Base-by-base conservation (phyloP, 768 basidiomycete species). In the Phylloporus scabripes region DNA sequence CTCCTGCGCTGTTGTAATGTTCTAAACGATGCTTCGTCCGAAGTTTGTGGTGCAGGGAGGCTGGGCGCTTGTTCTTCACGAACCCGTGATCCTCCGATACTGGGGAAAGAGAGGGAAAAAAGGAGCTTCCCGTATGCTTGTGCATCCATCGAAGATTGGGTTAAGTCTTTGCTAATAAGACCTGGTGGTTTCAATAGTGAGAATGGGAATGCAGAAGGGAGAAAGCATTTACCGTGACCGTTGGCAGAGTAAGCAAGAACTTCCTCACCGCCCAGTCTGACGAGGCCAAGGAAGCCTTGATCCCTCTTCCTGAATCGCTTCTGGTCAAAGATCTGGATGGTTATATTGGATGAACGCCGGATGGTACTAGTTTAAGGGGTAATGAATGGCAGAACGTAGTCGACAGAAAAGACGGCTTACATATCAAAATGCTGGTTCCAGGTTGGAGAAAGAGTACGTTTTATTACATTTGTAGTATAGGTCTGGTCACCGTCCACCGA, bases 281-380 rank as follows among this genome's bases (percentile, higher is more conserved):
- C 72, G 12, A 83, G 70, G 41, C 78, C 83, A 34, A 83, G 71
- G 55, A 81, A 83, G 9, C 80, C 91, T 73, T 93, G 92, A 64
- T 93, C 92, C 58, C 83, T 80, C 66, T 82, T 83, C 71, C 79
- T 91, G 71, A 89, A 92, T 67, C 88, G 91, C 62, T 81, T 79
- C 68, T 91, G 84, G 74, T 95, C 92, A 62, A 93, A 92, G 51
- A 95, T 80, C 70, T 94, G 90, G 40, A 94, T 87, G 21, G 78
- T 76, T 60, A 94, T 77, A 57, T 80, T 75, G 31, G 90, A 92
- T 24, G 82, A 81, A 52, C 80, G 82, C 39, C 79, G 83, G 55
- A 92, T 80, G 53, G 74, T 76, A 55, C 89, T 89, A 55, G n/a
- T 4, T 29, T 20, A 46, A 0, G 3, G 4, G 11, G 46, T 56